Evolutionary conservation across 202 grass and related monocot genomes (phyloP), one percentile per base, ranked within the genome.

Genomic region (Panicum hallii): DNA sequence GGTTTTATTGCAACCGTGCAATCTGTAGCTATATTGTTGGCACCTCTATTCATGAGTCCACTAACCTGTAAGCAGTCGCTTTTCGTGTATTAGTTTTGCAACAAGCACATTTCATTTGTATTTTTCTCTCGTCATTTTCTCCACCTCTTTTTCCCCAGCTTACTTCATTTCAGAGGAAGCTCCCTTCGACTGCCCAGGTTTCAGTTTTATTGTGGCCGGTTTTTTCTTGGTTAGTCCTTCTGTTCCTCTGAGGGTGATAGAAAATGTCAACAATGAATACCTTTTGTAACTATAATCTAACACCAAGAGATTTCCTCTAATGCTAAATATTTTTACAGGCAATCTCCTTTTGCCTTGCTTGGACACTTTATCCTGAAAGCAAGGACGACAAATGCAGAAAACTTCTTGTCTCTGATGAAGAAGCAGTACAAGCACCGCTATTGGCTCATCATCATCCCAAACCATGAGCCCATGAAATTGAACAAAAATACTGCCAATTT

Each of bases 1-100:
- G 95, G 90, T 56, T 85, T 93, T 67, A 90, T 88, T 72, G 78
- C 73, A 44, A 92, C 87, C 30, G 67, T 95, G 58, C 81, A 91
- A 23, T 92, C 90, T 41, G 41, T 88, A 42, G 92, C 90, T 50
- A 67, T 87, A 58, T 79, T 97, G 50, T 69, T 97, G 63, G 90
- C 92, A 16, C 95, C 95, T 83, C 48, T 95, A 74, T 84, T 93
- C 30, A 94, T 97, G 85, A 97, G 83, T 46, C 95, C 95, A 38
- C 66, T 95, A 43, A 95, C 92, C 74, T 95, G 95, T 97, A 91
- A 95, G 87, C 66, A 40, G 72, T 46, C 22, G 36, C 5, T 45
- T 75, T 62, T 44, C 9, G 53, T 19, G 38, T 7, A 43, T 50
- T 6, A 9, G 71, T 60, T 3, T 26, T 69, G 8, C 19, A 67